These are phyloP conservation scores for Fusarium verticillioides DNA, from an alignment of 2,329 filamentous ascomycete genomes.

Conservation along the genomic window DNA sequence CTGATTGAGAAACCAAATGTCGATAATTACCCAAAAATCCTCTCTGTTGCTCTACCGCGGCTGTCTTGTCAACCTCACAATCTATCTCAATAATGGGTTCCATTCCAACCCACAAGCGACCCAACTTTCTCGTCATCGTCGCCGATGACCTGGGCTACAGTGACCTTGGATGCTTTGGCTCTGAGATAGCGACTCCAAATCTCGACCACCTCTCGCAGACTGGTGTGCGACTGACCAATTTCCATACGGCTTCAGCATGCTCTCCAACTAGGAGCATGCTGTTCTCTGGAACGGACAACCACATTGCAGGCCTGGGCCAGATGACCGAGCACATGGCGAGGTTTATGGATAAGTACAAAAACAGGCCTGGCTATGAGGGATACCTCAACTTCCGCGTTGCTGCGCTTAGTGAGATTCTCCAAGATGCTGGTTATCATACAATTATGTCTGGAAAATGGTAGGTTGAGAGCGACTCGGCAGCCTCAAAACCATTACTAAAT, in stretches of 20 bases:
- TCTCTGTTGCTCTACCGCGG: not conserved
- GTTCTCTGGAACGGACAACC: slow-evolving; percentile 68
- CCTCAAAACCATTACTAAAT: not conserved
- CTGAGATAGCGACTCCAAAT: slow-evolving; percentile 67
- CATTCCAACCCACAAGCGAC: slow-evolving; percentile 46
- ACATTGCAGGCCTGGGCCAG: slow-evolving; percentile 64
- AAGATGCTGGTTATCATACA: slow-evolving; percentile 5
- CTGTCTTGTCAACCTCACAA: not conserved
- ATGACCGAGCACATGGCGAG: slow-evolving; percentile 55
- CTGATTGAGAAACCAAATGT: not conserved
- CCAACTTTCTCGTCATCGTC: slow-evolving; percentile 46
- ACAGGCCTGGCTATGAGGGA: slow-evolving; percentile 1
- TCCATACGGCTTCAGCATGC: slow-evolving; percentile 68
- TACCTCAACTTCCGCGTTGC: slow-evolving; percentile 8
- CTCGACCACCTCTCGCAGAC: slow-evolving; percentile 61
- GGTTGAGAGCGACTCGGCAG: not conserved
- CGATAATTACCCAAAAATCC: not conserved
- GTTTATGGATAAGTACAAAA: not conserved
- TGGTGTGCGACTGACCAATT: slow-evolving; percentile 66
- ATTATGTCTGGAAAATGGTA: slow-evolving; percentile 19
- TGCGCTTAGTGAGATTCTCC: slow-evolving; percentile 3
- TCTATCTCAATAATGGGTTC: slow-evolving; percentile 32
- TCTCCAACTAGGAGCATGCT: slow-evolving; percentile 69
- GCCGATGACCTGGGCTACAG: slow-evolving; percentile 46
- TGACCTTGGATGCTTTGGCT: slow-evolving; percentile 56